A percentile compares a stretch with the other conserved stretches of the same genome.
phyloP scores from a whole-genome alignment of 2,329 filamentous ascomycete species.

The Pseudogymnoascus destructans region DNA sequence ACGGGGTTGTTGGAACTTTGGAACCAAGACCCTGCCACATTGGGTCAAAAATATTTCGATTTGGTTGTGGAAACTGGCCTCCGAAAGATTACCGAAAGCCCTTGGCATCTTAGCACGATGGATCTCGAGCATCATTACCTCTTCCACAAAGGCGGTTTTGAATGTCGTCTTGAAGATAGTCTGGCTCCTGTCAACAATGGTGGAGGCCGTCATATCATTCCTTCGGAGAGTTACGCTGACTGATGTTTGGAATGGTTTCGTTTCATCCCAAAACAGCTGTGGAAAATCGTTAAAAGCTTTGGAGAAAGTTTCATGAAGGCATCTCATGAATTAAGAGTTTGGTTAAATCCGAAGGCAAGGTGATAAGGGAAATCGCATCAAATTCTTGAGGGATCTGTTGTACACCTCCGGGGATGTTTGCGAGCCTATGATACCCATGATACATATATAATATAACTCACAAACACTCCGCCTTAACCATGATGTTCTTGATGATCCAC shows the following conservation, averaged over 20 bases:
- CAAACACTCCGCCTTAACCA: background rate
- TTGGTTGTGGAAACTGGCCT: conserved; percentile 13
- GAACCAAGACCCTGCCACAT: conserved; percentile 15
- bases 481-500: background rate
- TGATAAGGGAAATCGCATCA: background rate
- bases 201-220: conserved; percentile 26
- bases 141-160: conserved; percentile 19
- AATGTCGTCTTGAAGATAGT: conserved; percentile 21
- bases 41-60: conserved; percentile 14
- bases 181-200: conserved; percentile 28
- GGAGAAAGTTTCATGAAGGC: conserved; percentile 25
- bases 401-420: background rate
- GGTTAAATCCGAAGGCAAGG: conserved; percentile 27
- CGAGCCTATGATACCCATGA: background rate
- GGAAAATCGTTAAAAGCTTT: conserved; percentile 25
- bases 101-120: conserved; percentile 22
- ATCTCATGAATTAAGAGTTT: conserved; percentile 28
- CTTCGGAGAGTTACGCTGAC: conserved; percentile 28
- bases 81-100: conserved; percentile 20
- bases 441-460: background rate
- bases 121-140: conserved; percentile 24
- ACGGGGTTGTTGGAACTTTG: background rate
- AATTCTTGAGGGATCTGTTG: background rate
- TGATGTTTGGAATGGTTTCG: conserved; percentile 30
- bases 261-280: conserved; percentile 27